Conservation (phyloP, 2,329 filamentous ascomycete genomes). For the Xylaria sp. region DNA sequence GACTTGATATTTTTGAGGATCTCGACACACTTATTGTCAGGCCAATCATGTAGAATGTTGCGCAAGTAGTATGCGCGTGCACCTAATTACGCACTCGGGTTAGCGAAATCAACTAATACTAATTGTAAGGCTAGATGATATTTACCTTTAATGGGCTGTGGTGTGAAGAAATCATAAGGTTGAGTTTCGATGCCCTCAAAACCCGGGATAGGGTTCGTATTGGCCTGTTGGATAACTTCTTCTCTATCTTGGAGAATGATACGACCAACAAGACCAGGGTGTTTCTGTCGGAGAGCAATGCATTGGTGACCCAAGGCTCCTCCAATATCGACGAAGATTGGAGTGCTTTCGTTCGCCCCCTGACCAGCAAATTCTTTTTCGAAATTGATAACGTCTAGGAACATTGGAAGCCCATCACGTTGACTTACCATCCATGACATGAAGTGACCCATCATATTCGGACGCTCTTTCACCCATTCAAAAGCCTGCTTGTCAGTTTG, state of each 20-base stretch:
- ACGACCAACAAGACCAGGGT: conserved; percentile 32
- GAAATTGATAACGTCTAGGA: conserved; percentile 37
- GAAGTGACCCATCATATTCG: conserved; percentile 26
- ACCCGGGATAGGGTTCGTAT: conserved; percentile 24
- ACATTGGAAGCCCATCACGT: conserved; percentile 33
- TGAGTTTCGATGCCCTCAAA: conserved; percentile 36
- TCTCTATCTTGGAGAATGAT: conserved; percentile 38
- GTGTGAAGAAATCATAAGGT: conserved; percentile 32
- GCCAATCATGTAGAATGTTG: conserved; percentile 37
- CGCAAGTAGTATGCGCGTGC: conserved; percentile 40
- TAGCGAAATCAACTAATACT: neutral
- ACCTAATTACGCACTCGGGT: conserved; percentile 16
- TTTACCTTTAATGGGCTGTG: conserved; percentile 33
- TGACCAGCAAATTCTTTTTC: conserved; percentile 29
- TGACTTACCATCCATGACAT: conserved; percentile 36
- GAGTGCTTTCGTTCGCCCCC: conserved; percentile 14
- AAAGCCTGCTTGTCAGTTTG: conserved; percentile 25
- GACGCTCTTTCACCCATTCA: conserved; percentile 32
- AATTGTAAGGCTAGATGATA: neutral
- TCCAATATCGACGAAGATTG: conserved; percentile 39
- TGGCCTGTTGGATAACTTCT: conserved; percentile 30
- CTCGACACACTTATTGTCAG: conserved; percentile 31
- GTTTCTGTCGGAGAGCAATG: conserved; percentile 29
- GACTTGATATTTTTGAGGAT: conserved; percentile 35
- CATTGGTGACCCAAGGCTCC: conserved; percentile 36